Conservation (phyloP, 345 rosid genomes). For the Toxicodendron radicans region DNA sequence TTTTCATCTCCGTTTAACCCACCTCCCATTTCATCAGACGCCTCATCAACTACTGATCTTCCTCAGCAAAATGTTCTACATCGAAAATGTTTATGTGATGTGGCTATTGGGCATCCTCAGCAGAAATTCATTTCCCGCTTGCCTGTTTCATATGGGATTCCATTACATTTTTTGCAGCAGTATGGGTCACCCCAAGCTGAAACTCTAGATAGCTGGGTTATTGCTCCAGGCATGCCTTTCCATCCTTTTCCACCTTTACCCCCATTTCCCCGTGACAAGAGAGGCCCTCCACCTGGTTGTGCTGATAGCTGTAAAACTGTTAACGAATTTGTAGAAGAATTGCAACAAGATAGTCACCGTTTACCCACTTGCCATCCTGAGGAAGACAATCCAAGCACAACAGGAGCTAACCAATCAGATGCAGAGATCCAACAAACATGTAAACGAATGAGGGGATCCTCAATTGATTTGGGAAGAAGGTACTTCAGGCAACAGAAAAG, state of each 20-base stretch:
- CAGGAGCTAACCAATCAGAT: conserved; percentile 30
- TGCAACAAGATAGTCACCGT: conserved; percentile 17
- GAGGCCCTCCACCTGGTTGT: conserved; percentile 29
- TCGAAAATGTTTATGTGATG: conserved; percentile 30
- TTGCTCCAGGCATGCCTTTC: conserved; percentile 89
- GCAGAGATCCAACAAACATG: conserved; percentile 32
- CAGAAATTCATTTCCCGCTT: conserved; percentile 57
- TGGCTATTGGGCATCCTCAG: conserved; percentile 51
- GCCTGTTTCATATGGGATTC: conserved; percentile 88
- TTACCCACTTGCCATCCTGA: conserved; percentile 24
- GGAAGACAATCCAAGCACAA: conserved; percentile 38
- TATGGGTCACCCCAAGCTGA: conserved; percentile 56
- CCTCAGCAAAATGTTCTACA: conserved; percentile 24
- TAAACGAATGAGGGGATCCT: conserved; percentile 53
- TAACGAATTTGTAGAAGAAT: conserved; percentile 18
- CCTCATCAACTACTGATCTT: conserved; percentile 33
- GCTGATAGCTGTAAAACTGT: conserved; percentile 25
- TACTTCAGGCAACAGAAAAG: conserved; percentile 80
- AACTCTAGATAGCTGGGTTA: conserved; percentile 50
- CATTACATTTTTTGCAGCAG: conserved; percentile 59
- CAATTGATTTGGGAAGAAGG: conserved; percentile 64
- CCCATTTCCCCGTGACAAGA: conserved; percentile 45
- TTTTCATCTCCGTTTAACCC: conserved; percentile 52
- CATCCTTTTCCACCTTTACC: conserved; percentile 91
- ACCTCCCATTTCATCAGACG: conserved; percentile 33